phyloP scores from a whole-genome alignment of 2,329 filamentous ascomycete species.

The Colletotrichum orchidophilum region DNA sequence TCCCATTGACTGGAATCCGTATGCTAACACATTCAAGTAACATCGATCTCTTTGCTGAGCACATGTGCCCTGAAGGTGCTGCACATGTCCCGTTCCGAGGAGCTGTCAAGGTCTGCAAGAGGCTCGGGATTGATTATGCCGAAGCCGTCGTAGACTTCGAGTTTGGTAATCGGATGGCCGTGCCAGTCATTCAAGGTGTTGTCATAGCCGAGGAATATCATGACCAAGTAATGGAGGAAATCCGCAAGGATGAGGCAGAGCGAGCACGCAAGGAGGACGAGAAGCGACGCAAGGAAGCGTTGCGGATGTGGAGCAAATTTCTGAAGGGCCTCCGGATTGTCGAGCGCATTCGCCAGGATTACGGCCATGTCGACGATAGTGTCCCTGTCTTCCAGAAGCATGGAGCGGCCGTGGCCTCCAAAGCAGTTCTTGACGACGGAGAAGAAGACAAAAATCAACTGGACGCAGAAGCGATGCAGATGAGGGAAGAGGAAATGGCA shows the following conservation, averaged over 20 bases:
- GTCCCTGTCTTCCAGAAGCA: conserved; percentile 62
- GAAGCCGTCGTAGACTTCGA: conserved; percentile 97
- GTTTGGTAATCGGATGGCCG: conserved; percentile 92
- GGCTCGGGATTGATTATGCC: conserved; percentile 86
- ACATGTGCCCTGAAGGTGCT: conserved; percentile 57
- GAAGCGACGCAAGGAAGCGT: conserved; percentile 78
- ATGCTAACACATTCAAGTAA: conserved; percentile 59
- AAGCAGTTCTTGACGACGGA: not conserved
- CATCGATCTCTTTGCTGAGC: conserved; percentile 80
- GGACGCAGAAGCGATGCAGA: conserved; percentile 37
- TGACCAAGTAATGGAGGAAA: conserved; percentile 78
- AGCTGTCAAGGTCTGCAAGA: conserved; percentile 82
- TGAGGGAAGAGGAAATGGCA: conserved; percentile 60
- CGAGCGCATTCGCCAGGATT: conserved; percentile 79
- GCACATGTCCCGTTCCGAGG: conserved; percentile 84
- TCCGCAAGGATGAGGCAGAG: conserved; percentile 81
- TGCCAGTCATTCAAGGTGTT: conserved; percentile 90
- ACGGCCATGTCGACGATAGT: conserved; percentile 68
- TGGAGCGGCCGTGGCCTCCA: conserved; percentile 39
- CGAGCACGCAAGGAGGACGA: conserved; percentile 81
- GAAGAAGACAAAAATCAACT: not conserved
- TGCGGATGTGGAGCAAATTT: conserved; percentile 87
- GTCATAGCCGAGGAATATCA: conserved; percentile 87
- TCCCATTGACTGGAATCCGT: not conserved
- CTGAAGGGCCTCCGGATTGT: conserved; percentile 86